Percentiles rank a stretch among this genome's conserved stretches.
phyloP scores from a whole-genome alignment of 2,329 filamentous ascomycete genomes.

The Calonectria hongkongensis region DNA sequence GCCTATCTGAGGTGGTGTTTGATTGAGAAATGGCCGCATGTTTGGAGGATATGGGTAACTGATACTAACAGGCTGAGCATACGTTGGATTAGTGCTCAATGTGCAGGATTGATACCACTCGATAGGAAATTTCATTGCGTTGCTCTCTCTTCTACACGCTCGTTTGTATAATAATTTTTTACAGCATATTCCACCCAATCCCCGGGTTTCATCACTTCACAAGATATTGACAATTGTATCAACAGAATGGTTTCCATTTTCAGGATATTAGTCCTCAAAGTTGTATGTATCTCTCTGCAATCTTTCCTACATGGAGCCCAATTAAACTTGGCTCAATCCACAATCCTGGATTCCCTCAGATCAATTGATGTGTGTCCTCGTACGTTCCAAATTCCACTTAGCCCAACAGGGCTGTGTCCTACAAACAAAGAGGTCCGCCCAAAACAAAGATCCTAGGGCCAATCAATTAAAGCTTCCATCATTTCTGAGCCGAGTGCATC shows the following conservation, averaged over 20 bases:
- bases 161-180: too few relatives aligned
- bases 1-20: background rate
- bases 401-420: background rate
- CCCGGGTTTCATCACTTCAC: background rate
- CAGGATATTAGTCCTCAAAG: conserved; percentile 16
- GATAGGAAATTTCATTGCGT: background rate
- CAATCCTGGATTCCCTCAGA: conserved; percentile 10
- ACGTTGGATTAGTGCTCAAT: background rate
- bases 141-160: too few relatives aligned
- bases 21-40: background rate
- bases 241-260: conserved; percentile 2
- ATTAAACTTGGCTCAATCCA: conserved; percentile 10
- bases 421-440: conserved; percentile 2
- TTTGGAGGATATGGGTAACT: background rate
- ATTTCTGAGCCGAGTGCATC: background rate
- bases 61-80: background rate
- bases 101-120: background rate
- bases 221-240: background rate
- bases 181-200: background rate
- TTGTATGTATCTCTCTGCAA: conserved; percentile 20
- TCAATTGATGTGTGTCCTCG: conserved; percentile 4
- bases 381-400: conserved; percentile 20
- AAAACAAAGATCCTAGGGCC: background rate
- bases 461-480: background rate
- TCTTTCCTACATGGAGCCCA: conserved; percentile 20